phyloP scores from a whole-genome alignment of 805 yeast species.

The Saccharomycopsis javanensis region DNA sequence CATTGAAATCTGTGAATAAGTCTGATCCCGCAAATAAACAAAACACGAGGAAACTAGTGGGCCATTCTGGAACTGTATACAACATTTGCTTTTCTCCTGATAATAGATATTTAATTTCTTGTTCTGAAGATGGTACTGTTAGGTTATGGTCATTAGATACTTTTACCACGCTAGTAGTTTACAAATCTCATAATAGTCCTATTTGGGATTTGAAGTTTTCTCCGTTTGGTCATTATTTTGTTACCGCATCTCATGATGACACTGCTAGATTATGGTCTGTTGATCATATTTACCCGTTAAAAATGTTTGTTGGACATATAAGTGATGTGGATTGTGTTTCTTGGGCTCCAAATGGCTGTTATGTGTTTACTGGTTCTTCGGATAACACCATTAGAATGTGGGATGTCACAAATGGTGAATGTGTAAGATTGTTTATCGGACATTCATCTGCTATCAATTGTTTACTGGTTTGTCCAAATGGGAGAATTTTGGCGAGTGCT shows the following conservation, averaged over 20 bases:
- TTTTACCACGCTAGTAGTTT: constrained; percentile 79
- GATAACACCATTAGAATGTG: constrained; percentile 97
- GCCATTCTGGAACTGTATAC: constrained; percentile 92
- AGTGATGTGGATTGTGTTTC: constrained; percentile 92
- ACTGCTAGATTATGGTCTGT: constrained; percentile 97
- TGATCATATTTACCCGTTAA: constrained; percentile 91
- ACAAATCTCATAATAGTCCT: constrained; percentile 93
- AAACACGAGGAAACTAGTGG: constrained; percentile 48
- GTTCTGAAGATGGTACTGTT: constrained; percentile 87
- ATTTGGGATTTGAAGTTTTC: constrained; percentile 96
- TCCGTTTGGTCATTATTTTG: constrained; percentile 94
- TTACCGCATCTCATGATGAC: constrained; percentile 96
- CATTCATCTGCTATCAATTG: constrained; percentile 84
- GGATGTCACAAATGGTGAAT: constrained; percentile 84
- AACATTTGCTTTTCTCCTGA: constrained; percentile 89
- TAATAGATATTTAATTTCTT: constrained; percentile 64
- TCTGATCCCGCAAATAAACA: constrained; percentile 41
- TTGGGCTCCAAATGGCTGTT: constrained; percentile 94
- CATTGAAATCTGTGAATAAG: constrained; percentile 53
- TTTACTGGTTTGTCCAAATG: constrained; percentile 90
- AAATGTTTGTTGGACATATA: constrained; percentile 95
- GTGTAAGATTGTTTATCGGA: constrained; percentile 87
- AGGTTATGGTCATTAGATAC: constrained; percentile 93
- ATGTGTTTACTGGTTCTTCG: constrained; percentile 88
- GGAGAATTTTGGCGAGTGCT: constrained; percentile 91